These are phyloP conservation scores for Viola pubescens DNA, from an alignment of 441 rosid genomes.

Conservation along the genomic window DNA sequence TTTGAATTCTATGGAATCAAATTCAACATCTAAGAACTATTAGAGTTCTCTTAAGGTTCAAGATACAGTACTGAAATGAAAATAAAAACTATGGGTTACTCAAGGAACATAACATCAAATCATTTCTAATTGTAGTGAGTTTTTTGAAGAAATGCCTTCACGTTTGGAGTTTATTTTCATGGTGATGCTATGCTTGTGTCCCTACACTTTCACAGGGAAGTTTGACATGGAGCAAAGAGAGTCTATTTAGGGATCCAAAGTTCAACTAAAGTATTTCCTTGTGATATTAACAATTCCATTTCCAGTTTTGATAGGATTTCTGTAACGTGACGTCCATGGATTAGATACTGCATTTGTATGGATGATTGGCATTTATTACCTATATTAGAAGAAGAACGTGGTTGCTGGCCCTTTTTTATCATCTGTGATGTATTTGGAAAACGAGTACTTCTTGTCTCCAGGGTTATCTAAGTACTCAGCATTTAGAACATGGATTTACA, in stretches of 20 bases:
- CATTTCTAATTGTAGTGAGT: neutral
- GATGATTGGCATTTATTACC: constrained; percentile 1
- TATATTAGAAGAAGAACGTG: neutral
- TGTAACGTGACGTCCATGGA: neutral
- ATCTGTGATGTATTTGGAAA: neutral
- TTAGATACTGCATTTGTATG: neutral
- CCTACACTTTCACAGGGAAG: neutral
- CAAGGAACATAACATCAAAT: neutral
- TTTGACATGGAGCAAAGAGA: neutral
- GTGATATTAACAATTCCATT: neutral
- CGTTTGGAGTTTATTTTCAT: neutral
- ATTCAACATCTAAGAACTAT: neutral
- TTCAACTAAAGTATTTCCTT: neutral
- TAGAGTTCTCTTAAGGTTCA: neutral
- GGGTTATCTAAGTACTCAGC: neutral
- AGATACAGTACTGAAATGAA: neutral
- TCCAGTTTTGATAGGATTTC: neutral
- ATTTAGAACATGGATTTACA: neutral
- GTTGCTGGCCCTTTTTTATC: neutral
- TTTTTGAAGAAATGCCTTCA: neutral
- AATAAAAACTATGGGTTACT: neutral
- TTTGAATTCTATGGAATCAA: neutral
- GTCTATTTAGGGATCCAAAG: neutral
- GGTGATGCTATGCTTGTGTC: neutral
- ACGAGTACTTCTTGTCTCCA: too few relatives aligned